Evolutionary conservation across 2,329 filamentous ascomycete genomes (phyloP).

Genomic region (Monosporascus sp.): DNA sequence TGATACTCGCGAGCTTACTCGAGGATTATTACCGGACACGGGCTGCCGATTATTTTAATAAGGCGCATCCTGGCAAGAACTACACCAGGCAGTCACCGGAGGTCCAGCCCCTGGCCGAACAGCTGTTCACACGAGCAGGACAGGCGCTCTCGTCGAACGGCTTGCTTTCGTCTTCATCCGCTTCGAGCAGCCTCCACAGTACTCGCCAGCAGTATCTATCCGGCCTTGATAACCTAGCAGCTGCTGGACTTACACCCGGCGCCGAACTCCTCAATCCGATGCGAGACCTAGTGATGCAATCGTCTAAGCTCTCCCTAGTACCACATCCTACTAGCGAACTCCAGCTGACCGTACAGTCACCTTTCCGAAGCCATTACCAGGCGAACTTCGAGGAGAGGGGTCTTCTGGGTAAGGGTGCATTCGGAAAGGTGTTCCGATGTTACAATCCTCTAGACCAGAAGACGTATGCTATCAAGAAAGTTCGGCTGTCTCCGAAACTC

Average conservation of each 20-base stretch:
- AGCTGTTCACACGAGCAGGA: slow-evolving; percentile 18
- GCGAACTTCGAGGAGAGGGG: slow-evolving; percentile 22
- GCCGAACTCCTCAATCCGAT: slow-evolving; percentile 15
- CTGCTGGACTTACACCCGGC: slow-evolving; percentile 8
- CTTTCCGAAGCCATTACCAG: slow-evolving; percentile 20
- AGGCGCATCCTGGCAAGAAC: slow-evolving; percentile 14
- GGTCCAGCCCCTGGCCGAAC: slow-evolving; percentile 17
- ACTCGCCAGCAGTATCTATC: slow-evolving; percentile 23
- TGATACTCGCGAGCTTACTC: slow-evolving; percentile 27
- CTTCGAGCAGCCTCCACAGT: slow-evolving; percentile 12
- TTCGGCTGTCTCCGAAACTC: slow-evolving; percentile 21
- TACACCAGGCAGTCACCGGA: slow-evolving; percentile 23
- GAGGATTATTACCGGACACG: slow-evolving; percentile 24
- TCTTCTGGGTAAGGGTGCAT: slow-evolving; percentile 26
- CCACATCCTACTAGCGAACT: slow-evolving; percentile 18
- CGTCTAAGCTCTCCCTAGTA: slow-evolving; percentile 14
- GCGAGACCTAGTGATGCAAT: slow-evolving; percentile 15
- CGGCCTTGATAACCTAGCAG: slow-evolving; percentile 21
- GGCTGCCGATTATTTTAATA: slow-evolving; percentile 22
- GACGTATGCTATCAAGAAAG: slow-evolving; percentile 28
- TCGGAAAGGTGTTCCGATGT: slow-evolving; percentile 26
- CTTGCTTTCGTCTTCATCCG: slow-evolving; percentile 12
- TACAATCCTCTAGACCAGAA: slow-evolving; percentile 23
- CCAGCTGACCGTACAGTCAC: slow-evolving; percentile 13
- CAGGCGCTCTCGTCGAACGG: slow-evolving; percentile 19